Evolutionary conservation across 495 filamentous ascomycete genomes (phyloP).

Genomic region (Letharia columbiana): DNA sequence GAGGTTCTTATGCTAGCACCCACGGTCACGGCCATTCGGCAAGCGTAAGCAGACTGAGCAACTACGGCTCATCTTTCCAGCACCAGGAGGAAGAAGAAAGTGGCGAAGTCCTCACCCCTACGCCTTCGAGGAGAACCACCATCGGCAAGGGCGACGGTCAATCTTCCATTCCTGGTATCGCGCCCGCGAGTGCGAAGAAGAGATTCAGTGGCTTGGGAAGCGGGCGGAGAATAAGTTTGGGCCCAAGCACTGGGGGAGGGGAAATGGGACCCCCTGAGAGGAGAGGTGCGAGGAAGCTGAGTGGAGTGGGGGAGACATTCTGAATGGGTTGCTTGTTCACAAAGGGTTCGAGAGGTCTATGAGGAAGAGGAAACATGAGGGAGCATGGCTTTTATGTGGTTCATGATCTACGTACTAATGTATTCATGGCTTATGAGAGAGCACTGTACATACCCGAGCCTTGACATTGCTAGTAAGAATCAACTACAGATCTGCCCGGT

Average conservation of each 20-base stretch:
- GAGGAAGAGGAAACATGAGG: not conserved
- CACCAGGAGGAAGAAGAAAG: conserved; percentile 25
- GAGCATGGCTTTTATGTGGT: conserved; percentile 1
- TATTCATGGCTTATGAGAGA: conserved; percentile 11
- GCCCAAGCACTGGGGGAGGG: conserved; percentile 39
- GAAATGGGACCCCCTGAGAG: conserved; percentile 46
- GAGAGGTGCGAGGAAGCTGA: conserved; percentile 39
- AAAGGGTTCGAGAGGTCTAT: not conserved
- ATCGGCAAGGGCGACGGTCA: conserved; percentile 45
- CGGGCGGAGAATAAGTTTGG: conserved; percentile 41
- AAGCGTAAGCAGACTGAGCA: conserved; percentile 30
- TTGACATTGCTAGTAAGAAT: not conserved
- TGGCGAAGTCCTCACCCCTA: conserved; percentile 35
- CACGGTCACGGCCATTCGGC: conserved; percentile 39
- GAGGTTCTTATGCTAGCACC: conserved; percentile 31
- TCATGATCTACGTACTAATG: conserved; percentile 17
- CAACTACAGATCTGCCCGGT: not conserved
- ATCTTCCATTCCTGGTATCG: conserved; percentile 38
- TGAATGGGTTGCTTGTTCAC: conserved; percentile 27
- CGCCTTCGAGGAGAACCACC: conserved; percentile 45
- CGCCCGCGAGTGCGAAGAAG: conserved; percentile 42
- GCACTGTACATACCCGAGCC: not conserved
- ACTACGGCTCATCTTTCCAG: conserved; percentile 16
- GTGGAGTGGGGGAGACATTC: conserved; percentile 61
- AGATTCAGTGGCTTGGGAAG: conserved; percentile 20